These are phyloP conservation scores for Tylopilus cervinicoccineus DNA, from an alignment of 768 basidiomycete species.

Conservation along the genomic window DNA sequence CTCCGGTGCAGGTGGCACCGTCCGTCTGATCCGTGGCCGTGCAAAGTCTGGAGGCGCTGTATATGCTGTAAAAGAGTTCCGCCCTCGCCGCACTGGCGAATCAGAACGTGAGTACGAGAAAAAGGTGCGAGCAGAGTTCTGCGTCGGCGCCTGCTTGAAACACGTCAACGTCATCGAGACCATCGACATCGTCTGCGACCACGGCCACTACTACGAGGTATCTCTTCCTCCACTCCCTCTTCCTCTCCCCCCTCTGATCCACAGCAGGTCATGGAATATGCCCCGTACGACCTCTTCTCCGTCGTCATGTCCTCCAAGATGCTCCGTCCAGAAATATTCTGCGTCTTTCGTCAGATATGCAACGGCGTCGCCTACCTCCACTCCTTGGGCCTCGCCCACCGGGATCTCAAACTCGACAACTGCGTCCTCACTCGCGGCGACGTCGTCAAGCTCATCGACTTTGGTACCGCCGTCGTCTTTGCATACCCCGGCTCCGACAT, in stretches of 20 bases:
- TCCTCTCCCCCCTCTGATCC: slow-evolving; percentile 2
- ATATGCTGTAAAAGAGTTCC: slow-evolving; percentile 97
- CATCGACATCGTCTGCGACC: slow-evolving; percentile 95
- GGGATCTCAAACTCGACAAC: slow-evolving; percentile 99
- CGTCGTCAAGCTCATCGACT: slow-evolving; percentile 98
- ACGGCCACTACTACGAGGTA: slow-evolving; percentile 98
- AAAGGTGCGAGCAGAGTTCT: slow-evolving; percentile 99
- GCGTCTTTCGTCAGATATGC: slow-evolving; percentile 98
- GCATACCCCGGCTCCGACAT: slow-evolving; percentile 90
- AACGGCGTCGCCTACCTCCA: slow-evolving; percentile 98
- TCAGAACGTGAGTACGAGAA: slow-evolving; percentile 97
- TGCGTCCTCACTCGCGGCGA: slow-evolving; percentile 97
- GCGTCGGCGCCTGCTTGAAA: slow-evolving; percentile 90
- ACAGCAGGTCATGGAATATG: slow-evolving; percentile 95
- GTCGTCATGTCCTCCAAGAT: slow-evolving; percentile 99
- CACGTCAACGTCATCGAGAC: slow-evolving; percentile 97
- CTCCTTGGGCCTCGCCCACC: slow-evolving; percentile 94
- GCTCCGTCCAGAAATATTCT: slow-evolving; percentile 97
- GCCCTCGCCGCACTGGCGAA: slow-evolving; percentile 85
- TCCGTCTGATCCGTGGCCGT: slow-evolving; percentile 88
- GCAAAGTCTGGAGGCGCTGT: slow-evolving; percentile 77
- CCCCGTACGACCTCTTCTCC: slow-evolving; percentile 96
- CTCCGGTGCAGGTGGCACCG: slow-evolving; percentile 97
- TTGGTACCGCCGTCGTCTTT: slow-evolving; percentile 99
- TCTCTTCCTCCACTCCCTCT: slow-evolving; percentile 7